Evolutionary conservation across 2,329 filamentous ascomycete species (phyloP).

Genomic region (Aspergillus fumigatiaffinis): DNA sequence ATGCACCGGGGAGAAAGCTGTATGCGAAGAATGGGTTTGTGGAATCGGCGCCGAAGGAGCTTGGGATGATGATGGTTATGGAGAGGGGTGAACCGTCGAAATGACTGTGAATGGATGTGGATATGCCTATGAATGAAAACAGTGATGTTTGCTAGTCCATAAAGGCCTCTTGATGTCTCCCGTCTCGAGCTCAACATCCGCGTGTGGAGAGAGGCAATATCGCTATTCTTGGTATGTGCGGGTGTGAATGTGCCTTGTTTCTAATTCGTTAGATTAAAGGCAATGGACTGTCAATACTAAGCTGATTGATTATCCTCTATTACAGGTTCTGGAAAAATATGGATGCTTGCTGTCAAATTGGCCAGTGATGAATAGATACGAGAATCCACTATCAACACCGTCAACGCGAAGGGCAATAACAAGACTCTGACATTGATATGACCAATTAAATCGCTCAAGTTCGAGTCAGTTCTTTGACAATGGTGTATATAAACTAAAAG

Average conservation of each 20-base stretch:
- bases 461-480: too few relatives aligned
- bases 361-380: neutral
- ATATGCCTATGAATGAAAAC: neutral
- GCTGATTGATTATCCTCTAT: too few relatives aligned
- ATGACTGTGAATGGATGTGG: neutral
- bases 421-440: too few relatives aligned
- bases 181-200: neutral
- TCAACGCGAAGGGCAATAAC: neutral
- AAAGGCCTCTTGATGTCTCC: neutral
- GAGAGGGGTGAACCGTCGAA: neutral
- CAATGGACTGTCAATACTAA: neutral
- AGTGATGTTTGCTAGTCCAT: neutral
- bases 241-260: neutral
- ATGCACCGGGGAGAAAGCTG: slow-evolving; percentile 42
- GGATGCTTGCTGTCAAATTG: neutral
- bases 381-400: too few relatives aligned
- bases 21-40: slow-evolving; percentile 49
- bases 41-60: slow-evolving; percentile 30
- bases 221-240: too few relatives aligned
- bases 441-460: too few relatives aligned
- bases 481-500: too few relatives aligned
- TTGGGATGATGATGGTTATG: slow-evolving; percentile 37
- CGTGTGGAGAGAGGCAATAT: too few relatives aligned
- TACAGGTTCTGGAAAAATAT: neutral
- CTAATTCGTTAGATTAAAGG: neutral